Percentiles rank a stretch among this genome's conserved stretches.
phyloP scores from a whole-genome alignment of 495 filamentous ascomycete species.

The Aspergillus diversus region DNA sequence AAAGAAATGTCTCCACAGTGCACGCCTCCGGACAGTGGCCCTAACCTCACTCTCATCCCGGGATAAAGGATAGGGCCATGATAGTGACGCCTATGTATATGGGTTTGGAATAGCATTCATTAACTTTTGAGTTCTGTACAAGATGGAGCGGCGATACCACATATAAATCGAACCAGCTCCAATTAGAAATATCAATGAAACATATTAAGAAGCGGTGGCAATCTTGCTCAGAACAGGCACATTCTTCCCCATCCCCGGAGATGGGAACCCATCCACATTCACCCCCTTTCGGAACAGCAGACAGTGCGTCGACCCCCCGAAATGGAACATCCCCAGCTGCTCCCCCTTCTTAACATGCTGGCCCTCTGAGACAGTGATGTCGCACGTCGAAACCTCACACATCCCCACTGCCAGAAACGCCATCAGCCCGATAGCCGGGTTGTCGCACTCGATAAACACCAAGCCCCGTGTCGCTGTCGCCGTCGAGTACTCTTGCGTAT shows the following conservation, averaged over 20 bases:
- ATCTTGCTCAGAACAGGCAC: conserved; percentile 55
- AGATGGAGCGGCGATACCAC: too few relatives aligned
- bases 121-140: too few relatives aligned
- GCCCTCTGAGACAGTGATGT: conserved; percentile 63
- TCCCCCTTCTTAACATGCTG: conserved; percentile 54
- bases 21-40: too few relatives aligned
- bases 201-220: background rate
- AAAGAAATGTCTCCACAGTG: too few relatives aligned
- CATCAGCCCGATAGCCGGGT: conserved; percentile 64
- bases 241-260: conserved; percentile 52
- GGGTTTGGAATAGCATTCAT: too few relatives aligned
- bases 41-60: too few relatives aligned
- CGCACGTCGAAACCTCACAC: conserved; percentile 69
- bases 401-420: conserved; percentile 66
- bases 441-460: conserved; percentile 68
- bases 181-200: background rate
- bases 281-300: conserved; percentile 53
- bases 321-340: conserved; percentile 48
- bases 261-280: conserved; percentile 49
- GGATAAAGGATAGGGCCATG: too few relatives aligned
- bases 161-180: too few relatives aligned
- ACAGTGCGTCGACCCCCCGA: conserved; percentile 58
- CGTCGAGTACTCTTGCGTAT: conserved; percentile 58
- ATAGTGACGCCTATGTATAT: too few relatives aligned
- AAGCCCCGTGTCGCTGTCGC: conserved; percentile 60